Base-by-base conservation (phyloP, 2,329 filamentous ascomycete genomes). In the Exophiala bonariae region DNA sequence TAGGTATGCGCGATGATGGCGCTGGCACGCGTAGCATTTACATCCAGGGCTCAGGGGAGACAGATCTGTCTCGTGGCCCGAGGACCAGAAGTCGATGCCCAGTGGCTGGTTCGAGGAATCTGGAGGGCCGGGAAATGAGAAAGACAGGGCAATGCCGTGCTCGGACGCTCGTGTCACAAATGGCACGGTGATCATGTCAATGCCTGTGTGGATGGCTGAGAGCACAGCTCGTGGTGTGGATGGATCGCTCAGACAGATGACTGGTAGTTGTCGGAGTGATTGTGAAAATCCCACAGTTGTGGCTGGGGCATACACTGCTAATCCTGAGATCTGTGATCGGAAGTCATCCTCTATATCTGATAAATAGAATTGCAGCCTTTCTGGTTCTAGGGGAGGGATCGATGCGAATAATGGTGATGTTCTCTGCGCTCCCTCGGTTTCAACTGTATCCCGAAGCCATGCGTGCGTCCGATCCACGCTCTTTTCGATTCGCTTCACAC, bases 381-480 rank as follows among this genome's bases (percentile, higher is more conserved):
- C 77, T 50, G 83, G 82, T 19, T 86, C 79, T 1, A 96, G 76
- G 0, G 92, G 88, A 16, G 96, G 75, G 0, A 96, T 74, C 0
- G 80, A 78, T 2, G 80, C 81, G 57, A 84, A 82, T 26, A 82
- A 73, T 76, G 67, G 86, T 81, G 55, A 4, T 3, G 10, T 26
- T 10, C 13, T n/a, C 17, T 33, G 34, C 13, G n/a, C 30, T 23
- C n/a, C 35, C n/a, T 14, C 17, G 11, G 18, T 16, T 28, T 55
- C 50, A 13, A 50, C 22, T 41, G 89, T 81, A 53, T 86, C 80
- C 18, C 81, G 79, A 14, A 92, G 74, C 89, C 90, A 97, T 30
- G 80, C 78, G 63, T 93, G 86, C 1, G 89, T 96, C 47, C 92
- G 79, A 61, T 93, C 89, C 18, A 83, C 85, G 83, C 96, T 96